phyloP scores from a whole-genome alignment of 805 yeast species.

The Yamadazyma nakazawae region DNA sequence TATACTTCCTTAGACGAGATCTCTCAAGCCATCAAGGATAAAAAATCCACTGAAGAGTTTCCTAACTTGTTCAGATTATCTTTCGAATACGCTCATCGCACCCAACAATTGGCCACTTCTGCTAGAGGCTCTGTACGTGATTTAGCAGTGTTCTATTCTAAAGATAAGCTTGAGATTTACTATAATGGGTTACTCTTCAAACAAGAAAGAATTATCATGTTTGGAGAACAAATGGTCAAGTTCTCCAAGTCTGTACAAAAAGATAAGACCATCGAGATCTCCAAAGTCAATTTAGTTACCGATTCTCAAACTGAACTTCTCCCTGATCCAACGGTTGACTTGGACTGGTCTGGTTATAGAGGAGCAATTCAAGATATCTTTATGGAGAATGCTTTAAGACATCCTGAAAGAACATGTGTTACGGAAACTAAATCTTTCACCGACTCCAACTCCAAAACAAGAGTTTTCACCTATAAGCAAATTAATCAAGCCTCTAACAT shows the following conservation, averaged over 20 bases:
- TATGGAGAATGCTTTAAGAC: conserved; percentile 75
- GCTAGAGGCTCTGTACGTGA: conserved; percentile 61
- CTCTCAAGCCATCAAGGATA: conserved; percentile 46
- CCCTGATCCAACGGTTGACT: conserved; percentile 84
- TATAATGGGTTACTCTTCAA: conserved; percentile 79
- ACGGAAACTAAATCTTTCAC: conserved; percentile 81
- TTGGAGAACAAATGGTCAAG: conserved; percentile 70
- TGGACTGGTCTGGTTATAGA: conserved; percentile 87
- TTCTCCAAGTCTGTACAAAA: conserved; percentile 36
- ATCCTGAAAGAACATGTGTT: conserved; percentile 87
- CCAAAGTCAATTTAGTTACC: conserved; percentile 68
- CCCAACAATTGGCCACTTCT: conserved; percentile 43
- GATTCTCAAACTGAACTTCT: conserved; percentile 54
- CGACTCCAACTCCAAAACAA: conserved; percentile 50
- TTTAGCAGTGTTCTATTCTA: conserved; percentile 49
- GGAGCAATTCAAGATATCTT: conserved; percentile 98
- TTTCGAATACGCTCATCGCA: conserved; percentile 44
- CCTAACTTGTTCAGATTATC: conserved; percentile 66
- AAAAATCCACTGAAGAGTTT: conserved; percentile 49
- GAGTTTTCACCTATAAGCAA: conserved; percentile 80
- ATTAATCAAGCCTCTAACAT: conserved; percentile 91
- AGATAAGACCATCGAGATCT: conserved; percentile 43
- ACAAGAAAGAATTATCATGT: conserved; percentile 59
- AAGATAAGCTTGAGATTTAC: conserved; percentile 41
- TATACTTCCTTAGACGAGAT: conserved; percentile 51